These are phyloP conservation scores for Candida verbasci DNA, from an alignment of 805 yeast genomes.

Conservation along the genomic window DNA sequence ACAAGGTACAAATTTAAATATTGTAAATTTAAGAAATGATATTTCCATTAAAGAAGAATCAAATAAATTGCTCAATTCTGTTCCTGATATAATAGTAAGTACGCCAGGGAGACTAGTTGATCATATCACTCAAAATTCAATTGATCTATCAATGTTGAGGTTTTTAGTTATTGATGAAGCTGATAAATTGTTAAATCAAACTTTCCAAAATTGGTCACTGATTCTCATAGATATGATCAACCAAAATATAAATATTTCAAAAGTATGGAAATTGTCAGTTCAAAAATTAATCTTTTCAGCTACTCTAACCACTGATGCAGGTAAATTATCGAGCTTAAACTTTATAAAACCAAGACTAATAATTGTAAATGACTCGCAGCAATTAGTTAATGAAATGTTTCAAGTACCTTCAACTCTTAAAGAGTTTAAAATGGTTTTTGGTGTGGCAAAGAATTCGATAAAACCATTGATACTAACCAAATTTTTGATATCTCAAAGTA, in stretches of 20 bases:
- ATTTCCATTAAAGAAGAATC: constrained; percentile 60
- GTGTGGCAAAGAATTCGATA: constrained; percentile 34
- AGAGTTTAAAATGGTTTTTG: constrained; percentile 41
- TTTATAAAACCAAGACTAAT: constrained; percentile 69
- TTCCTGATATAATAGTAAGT: constrained; percentile 64
- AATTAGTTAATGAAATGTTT: constrained; percentile 51
- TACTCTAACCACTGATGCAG: constrained; percentile 90
- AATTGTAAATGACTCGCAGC: constrained; percentile 58
- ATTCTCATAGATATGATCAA: constrained; percentile 41
- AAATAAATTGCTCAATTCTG: constrained; percentile 36
- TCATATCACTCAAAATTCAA: constrained; percentile 44
- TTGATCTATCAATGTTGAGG: constrained; percentile 50
- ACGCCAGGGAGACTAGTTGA: constrained; percentile 87
- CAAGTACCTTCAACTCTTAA: constrained; percentile 52
- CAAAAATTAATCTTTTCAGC: constrained; percentile 82
- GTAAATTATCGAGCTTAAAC: constrained; percentile 68
- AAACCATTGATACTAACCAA: constrained; percentile 75
- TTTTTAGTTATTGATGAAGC: constrained; percentile 79
- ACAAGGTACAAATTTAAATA: constrained; percentile 63
- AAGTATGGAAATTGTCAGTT: constrained; percentile 35
- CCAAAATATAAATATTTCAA: constrained; percentile 18
- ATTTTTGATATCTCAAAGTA: constrained; percentile 38
- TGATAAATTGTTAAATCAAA: constrained; percentile 76
- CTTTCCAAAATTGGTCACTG: constrained; percentile 89
- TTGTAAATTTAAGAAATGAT: constrained; percentile 56